These are phyloP conservation scores for Thelephora ganbajun DNA, from an alignment of 768 basidiomycete species.

Conservation along the genomic window DNA sequence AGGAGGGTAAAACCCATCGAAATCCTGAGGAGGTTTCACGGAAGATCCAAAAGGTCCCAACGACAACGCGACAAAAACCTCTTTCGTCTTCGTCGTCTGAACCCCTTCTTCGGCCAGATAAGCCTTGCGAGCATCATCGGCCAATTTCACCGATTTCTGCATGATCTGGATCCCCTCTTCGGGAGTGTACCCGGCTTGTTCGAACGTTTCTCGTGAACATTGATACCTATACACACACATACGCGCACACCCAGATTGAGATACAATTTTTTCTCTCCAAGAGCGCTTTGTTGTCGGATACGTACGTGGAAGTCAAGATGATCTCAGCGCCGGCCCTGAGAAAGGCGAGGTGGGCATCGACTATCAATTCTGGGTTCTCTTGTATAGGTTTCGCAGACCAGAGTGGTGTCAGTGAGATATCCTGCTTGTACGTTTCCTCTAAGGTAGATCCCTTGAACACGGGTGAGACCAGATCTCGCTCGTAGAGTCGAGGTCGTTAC, in stretches of 20 bases:
- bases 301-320: conserved; percentile 58
- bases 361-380: conserved; percentile 36
- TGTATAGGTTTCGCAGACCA: conserved; percentile 60
- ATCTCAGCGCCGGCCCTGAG: conserved; percentile 51
- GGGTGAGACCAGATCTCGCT: background rate
- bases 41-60: conserved; percentile 66
- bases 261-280: background rate
- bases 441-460: conserved; percentile 43
- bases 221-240: conserved; percentile 44
- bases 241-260: background rate
- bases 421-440: conserved; percentile 32
- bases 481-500: background rate
- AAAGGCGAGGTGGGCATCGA: conserved; percentile 49
- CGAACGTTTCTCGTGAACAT: conserved; percentile 40
- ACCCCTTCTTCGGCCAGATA: conserved; percentile 14
- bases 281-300: background rate
- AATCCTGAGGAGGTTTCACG: conserved; percentile 54
- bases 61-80: conserved; percentile 46
- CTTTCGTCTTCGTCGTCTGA: conserved; percentile 1
- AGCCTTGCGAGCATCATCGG: conserved; percentile 28
- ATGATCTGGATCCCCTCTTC: conserved; percentile 32
- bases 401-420: conserved; percentile 36
- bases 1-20: conserved; percentile 60
- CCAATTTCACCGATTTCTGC: conserved; percentile 37
- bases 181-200: conserved; percentile 31